Percentiles rank a stretch among this genome's conserved stretches.
These are phyloP conservation scores for Pseudogymnoascus sp. DNA, from an alignment of 2,329 filamentous ascomycete genomes.

Conservation along the genomic window DNA sequence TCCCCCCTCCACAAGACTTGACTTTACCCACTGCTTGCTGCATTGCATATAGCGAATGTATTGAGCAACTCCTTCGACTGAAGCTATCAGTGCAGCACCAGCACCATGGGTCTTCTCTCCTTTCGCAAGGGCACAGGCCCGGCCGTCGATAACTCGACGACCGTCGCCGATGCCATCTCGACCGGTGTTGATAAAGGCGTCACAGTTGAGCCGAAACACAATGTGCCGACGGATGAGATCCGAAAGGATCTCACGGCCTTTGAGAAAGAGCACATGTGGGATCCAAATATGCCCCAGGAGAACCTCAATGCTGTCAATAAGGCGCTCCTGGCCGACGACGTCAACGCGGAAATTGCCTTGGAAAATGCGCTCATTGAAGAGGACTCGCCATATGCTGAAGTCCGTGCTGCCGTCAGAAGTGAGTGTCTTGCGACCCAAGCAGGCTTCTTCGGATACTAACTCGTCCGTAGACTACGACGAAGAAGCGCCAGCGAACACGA, in stretches of 20 bases:
- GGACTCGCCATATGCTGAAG: conserved; percentile 58
- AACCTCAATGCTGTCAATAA: conserved; percentile 17
- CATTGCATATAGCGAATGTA: not conserved
- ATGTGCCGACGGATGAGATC: not conserved
- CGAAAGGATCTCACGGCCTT: not conserved
- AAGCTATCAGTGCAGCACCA: not conserved
- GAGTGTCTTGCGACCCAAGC: conserved; percentile 45
- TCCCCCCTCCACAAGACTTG: not conserved
- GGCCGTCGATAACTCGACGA: not conserved
- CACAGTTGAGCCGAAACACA: not conserved
- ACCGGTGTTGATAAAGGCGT: not conserved
- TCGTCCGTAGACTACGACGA: conserved; percentile 42
- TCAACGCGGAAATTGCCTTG: conserved; percentile 30
- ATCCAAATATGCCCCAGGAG: conserved; percentile 21
- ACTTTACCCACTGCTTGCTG: not conserved
- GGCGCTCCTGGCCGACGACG: conserved; percentile 19
- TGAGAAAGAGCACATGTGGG: conserved; percentile 13
- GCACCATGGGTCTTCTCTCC: conserved; percentile 1
- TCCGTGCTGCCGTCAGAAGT: conserved; percentile 51
- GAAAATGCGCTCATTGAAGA: conserved; percentile 40
- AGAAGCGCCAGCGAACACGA: conserved; percentile 56
- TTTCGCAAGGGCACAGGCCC: not conserved
- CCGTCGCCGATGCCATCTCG: not conserved
- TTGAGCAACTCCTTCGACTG: not conserved
- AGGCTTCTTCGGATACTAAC: conserved; percentile 31